These are phyloP conservation scores for Lophium mytilinum DNA, from an alignment of 495 filamentous ascomycete species.

Conservation along the genomic window DNA sequence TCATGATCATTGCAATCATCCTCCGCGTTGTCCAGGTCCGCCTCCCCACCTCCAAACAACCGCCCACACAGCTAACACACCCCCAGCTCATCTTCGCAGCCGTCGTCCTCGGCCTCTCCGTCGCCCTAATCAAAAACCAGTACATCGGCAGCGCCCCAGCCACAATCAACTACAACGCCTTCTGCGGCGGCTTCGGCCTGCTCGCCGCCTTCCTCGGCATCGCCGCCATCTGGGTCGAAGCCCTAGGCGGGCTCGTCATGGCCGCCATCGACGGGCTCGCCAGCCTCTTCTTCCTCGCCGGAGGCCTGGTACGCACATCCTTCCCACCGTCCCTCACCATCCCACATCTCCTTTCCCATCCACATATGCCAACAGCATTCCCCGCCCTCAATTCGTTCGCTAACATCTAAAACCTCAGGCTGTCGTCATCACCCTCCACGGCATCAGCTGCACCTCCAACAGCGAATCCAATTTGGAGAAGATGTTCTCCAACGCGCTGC, in stretches of 20 bases:
- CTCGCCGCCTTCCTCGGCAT: background rate
- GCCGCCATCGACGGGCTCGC: slow-evolving; percentile 1
- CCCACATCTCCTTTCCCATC: too few relatives aligned
- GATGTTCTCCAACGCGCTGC: background rate
- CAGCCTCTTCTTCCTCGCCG: slow-evolving; percentile 4
- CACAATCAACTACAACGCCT: background rate
- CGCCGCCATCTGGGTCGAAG: background rate
- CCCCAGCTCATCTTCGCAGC: slow-evolving; percentile 38
- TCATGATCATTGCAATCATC: background rate
- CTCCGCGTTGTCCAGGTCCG: background rate
- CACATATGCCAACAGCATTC: too few relatives aligned
- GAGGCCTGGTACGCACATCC: background rate
- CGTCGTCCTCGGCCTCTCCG: slow-evolving; percentile 41
- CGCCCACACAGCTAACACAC: background rate
- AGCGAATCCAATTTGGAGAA: background rate
- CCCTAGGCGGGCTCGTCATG: background rate
- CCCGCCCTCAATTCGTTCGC: too few relatives aligned
- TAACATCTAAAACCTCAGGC: background rate
- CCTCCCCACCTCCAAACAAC: background rate
- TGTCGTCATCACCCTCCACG: background rate
- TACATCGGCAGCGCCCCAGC: background rate
- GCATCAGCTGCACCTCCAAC: background rate
- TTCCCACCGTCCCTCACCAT: too few relatives aligned
- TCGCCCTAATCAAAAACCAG: slow-evolving; percentile 40
- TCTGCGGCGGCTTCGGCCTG: slow-evolving; percentile 7